Percentiles rank a stretch among this genome's conserved stretches.
phyloP scores from a whole-genome alignment of 2,329 filamentous ascomycete species.

The Colletotrichum theobromicola region DNA sequence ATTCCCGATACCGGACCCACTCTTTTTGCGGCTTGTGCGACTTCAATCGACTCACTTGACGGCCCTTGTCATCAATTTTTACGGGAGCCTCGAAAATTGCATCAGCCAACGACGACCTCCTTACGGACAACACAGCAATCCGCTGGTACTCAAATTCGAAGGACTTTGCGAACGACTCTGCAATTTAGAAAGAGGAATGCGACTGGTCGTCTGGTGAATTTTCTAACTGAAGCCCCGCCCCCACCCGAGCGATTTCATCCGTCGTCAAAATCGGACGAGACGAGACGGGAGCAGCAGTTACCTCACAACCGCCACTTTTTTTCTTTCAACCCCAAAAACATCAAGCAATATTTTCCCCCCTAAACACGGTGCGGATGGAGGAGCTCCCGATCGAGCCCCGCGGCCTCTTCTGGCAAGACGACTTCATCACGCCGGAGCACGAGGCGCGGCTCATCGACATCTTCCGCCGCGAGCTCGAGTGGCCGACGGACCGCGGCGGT shows the following conservation, averaged over 20 bases:
- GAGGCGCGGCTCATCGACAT: constrained; percentile 48
- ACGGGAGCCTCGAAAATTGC: neutral
- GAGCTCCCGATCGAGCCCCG: constrained; percentile 33
- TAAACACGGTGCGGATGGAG: too few relatives aligned
- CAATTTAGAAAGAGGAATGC: neutral
- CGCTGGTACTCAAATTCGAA: fast-evolving
- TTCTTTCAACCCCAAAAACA: too few relatives aligned
- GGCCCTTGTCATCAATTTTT: neutral
- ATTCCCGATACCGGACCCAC: neutral
- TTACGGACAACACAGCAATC: neutral
- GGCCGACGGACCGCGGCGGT: constrained; percentile 51
- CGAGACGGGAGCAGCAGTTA: neutral
- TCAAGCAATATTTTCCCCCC: too few relatives aligned
- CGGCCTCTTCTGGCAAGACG: constrained; percentile 47
- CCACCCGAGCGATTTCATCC: neutral
- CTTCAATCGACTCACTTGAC: neutral
- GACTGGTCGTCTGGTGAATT: neutral
- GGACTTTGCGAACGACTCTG: neutral
- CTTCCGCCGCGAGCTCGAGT: constrained; percentile 48
- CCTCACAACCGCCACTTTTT: too few relatives aligned
- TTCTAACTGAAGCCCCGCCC: neutral
- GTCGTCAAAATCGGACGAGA: neutral
- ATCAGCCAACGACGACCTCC: neutral
- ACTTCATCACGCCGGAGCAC: constrained; percentile 52
- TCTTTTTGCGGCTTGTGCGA: neutral